Evolutionary conservation across 139 green algal species (phyloP), one percentile per base, ranked within the genome.

Genomic region (Spirogloea muscicola): DNA sequence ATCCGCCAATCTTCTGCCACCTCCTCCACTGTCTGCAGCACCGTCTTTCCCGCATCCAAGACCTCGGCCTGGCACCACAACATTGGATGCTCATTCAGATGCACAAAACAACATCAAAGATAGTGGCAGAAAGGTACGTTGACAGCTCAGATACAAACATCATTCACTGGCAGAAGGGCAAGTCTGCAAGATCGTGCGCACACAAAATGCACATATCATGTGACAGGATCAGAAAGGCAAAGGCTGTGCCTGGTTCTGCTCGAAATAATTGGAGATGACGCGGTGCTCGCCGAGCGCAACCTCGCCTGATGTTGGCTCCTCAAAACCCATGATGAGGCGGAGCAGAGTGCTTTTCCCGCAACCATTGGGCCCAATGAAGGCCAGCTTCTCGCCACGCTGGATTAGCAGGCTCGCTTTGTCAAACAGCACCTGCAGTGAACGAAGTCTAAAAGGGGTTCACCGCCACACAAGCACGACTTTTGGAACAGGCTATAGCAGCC

Each of bases 261-360:
- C 80, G 86, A 96, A 99, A 87, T 98, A 99, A 88, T 97, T 97
- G 5, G 33, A 44, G 1, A 81, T 9, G 1, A 82, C 73, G 5
- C 58, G 52, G 31, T 84, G 72, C 65, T 48, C 37, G 13, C 79
- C 79, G 40, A 85, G 37, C 3, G 5, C 13, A 13, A 74, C 73
- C 9, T 64, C 42, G 3, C 81, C 82, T 3, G 64, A 31, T 33
- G 86, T 57, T 3, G 94, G 86, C 80, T 90, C 58, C 84, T 98
- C 93, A 4, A 79, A 75, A 1, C 91, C 92, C 88, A 97, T 93
- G 62, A 99, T 89, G 34, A 99, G 83, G 9, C 91, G 86, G 73
- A 98, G 88, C 72, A 99, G 87, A 36, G 94, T 99, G 62, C 77
- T 91, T 87, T 99, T 99, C 74, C 95, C 94, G 65, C 71, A 84